Evolutionary conservation across 73 alveolate genomes (phyloP).

Genomic region (Halteria grandinella): DNA sequence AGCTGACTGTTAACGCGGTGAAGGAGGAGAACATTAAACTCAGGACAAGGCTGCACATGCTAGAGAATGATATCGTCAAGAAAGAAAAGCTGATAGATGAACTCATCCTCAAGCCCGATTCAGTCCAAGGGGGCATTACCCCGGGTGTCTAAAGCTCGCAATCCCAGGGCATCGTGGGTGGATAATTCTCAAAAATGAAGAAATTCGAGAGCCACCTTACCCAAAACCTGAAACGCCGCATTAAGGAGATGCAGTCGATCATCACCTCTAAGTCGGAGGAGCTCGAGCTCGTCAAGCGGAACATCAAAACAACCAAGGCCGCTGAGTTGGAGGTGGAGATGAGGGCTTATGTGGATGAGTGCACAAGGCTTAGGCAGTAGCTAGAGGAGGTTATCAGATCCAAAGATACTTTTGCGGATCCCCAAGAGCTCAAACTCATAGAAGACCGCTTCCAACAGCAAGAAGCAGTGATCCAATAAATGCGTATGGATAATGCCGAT

Average conservation of each 20-base stretch:
- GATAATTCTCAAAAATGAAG: no score
- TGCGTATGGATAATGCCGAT: slow-evolving; percentile 39
- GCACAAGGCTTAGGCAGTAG: slow-evolving; percentile 49
- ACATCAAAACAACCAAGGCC: slow-evolving; percentile 43
- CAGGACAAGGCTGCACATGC: slow-evolving; percentile 48
- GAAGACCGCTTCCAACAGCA: slow-evolving; percentile 50
- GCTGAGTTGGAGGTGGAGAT: slow-evolving; percentile 65
- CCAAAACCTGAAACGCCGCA: slow-evolving; percentile 21
- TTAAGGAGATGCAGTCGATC: slow-evolving; percentile 39
- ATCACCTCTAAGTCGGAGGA: slow-evolving; percentile 18
- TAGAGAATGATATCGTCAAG: slow-evolving; percentile 45
- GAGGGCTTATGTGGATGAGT: slow-evolving; percentile 57
- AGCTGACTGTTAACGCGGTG: slow-evolving; percentile 24
- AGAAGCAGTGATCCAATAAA: slow-evolving; percentile 15
- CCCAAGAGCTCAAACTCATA: slow-evolving; percentile 45
- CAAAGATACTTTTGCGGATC: slow-evolving; percentile 66
- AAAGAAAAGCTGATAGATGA: slow-evolving; percentile 61
- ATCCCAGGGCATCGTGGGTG: no score
- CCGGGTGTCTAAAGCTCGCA: no score
- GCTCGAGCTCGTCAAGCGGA: slow-evolving; percentile 37
- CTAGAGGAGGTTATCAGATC: slow-evolving; percentile 33
- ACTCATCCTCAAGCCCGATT: no score
- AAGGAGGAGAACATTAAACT: slow-evolving; percentile 63
- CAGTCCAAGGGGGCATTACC: no score
- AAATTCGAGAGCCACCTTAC: slow-evolving; percentile 52